These are phyloP conservation scores for Tuber calosporum DNA, from an alignment of 495 filamentous ascomycete genomes.

Conservation along the genomic window DNA sequence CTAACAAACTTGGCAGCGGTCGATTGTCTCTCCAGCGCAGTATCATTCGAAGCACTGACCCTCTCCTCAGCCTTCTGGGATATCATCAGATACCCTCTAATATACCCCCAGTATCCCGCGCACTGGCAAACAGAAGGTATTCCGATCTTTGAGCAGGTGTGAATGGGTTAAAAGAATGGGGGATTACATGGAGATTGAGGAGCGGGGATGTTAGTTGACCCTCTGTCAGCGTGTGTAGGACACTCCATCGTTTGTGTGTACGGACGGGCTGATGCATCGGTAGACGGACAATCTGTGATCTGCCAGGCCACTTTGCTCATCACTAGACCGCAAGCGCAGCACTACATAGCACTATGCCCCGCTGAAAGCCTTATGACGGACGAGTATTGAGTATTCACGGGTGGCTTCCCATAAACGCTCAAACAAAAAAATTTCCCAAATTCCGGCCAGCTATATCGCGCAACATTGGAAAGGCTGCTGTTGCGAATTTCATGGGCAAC, in stretches of 20 bases:
- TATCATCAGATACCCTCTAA: background rate
- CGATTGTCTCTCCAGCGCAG: background rate
- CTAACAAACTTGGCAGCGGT: background rate
- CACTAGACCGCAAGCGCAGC: background rate
- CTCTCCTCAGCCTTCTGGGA: background rate
- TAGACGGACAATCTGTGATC: background rate
- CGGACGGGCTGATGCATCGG: background rate
- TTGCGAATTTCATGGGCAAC: background rate
- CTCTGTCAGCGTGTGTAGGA: background rate
- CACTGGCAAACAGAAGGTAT: background rate
- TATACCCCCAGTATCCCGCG: background rate
- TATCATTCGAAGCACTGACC: background rate
- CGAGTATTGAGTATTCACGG: background rate
- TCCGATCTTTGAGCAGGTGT: background rate
- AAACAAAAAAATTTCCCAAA: no score
- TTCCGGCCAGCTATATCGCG: no score
- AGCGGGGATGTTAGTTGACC: background rate
- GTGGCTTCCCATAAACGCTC: background rate
- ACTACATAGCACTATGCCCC: background rate
- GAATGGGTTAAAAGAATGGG: background rate
- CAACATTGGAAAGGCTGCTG: no score
- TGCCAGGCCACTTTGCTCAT: background rate
- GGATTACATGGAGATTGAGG: background rate
- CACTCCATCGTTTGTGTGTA: background rate
- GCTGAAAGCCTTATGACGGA: background rate